Evolutionary conservation across 306 rosid genomes (phyloP).

Genomic region (Rosa multiflora): DNA sequence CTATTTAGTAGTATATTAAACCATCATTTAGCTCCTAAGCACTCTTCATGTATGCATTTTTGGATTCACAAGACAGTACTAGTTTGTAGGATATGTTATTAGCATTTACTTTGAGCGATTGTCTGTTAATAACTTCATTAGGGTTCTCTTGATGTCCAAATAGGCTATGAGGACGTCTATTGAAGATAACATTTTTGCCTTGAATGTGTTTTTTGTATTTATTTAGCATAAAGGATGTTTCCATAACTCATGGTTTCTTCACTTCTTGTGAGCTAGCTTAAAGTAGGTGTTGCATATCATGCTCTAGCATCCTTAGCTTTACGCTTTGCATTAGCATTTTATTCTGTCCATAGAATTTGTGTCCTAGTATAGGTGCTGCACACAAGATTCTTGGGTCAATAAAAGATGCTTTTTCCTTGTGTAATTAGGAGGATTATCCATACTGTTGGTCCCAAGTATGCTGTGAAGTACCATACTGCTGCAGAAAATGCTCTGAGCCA

Average conservation of each 20-base stretch:
- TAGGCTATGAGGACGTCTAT: background rate
- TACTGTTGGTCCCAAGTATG: constrained; percentile 99
- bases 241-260: background rate
- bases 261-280: background rate
- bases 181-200: background rate
- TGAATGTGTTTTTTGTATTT: constrained; percentile 17
- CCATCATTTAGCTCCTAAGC: constrained; percentile 6
- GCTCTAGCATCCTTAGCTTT: background rate
- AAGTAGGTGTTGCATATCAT: background rate
- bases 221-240: constrained; percentile 16
- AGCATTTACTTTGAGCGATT: background rate
- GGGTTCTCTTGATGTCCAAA: background rate
- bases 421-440: constrained; percentile 81
- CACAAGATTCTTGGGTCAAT: background rate
- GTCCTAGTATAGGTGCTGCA: background rate
- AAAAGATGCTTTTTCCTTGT: constrained; percentile 12
- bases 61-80: background rate
- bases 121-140: too few relatives aligned
- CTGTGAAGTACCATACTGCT: constrained; percentile 94
- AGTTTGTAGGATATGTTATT: background rate
- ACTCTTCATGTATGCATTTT: background rate
- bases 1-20: background rate
- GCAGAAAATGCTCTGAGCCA: constrained; percentile 99
- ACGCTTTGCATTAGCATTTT: background rate
- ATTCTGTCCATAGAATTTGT: background rate